phyloP scores from a whole-genome alignment of 352 stramenopile species.

The Phytophthora citricola region DNA sequence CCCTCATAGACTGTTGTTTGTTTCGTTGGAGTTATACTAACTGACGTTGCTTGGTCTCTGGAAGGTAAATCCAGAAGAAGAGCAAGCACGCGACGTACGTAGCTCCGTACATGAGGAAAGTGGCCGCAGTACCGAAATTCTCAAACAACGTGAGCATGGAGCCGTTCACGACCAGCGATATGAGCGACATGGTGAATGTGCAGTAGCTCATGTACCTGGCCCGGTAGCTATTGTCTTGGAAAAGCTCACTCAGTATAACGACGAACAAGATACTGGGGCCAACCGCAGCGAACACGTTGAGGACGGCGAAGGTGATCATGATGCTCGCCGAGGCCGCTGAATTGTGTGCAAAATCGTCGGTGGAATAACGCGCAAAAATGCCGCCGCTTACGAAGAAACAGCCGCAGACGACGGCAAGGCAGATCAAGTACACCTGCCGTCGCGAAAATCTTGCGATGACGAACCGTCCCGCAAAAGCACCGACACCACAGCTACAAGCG shows the following conservation, averaged over 20 bases:
- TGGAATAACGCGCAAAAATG: constrained; percentile 75
- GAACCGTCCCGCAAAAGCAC: constrained; percentile 72
- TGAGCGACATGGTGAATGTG: constrained; percentile 89
- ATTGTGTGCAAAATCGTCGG: constrained; percentile 64
- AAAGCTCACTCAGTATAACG: constrained; percentile 87
- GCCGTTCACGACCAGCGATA: constrained; percentile 85
- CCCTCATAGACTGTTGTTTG: constrained; percentile 5
- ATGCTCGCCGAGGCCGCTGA: constrained; percentile 54
- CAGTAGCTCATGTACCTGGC: constrained; percentile 90
- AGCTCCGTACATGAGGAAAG: constrained; percentile 70
- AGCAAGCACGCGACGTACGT: constrained; percentile 74
- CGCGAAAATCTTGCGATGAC: constrained; percentile 75
- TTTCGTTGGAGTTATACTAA: constrained; percentile 48
- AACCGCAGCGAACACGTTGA: constrained; percentile 80
- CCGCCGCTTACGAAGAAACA: constrained; percentile 74
- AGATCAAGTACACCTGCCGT: constrained; percentile 77
- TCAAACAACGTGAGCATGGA: constrained; percentile 83
- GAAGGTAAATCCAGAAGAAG: constrained; percentile 76
- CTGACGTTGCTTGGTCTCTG: constrained; percentile 82
- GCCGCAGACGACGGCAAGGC: constrained; percentile 65
- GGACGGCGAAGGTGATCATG: constrained; percentile 69
- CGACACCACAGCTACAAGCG: constrained; percentile 69
- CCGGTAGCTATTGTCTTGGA: constrained; percentile 82
- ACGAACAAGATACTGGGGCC: constrained; percentile 85
- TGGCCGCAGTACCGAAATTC: constrained; percentile 62